Base-by-base conservation (phyloP, 2,329 filamentous ascomycete genomes). In the Ascochyta fabae region DNA sequence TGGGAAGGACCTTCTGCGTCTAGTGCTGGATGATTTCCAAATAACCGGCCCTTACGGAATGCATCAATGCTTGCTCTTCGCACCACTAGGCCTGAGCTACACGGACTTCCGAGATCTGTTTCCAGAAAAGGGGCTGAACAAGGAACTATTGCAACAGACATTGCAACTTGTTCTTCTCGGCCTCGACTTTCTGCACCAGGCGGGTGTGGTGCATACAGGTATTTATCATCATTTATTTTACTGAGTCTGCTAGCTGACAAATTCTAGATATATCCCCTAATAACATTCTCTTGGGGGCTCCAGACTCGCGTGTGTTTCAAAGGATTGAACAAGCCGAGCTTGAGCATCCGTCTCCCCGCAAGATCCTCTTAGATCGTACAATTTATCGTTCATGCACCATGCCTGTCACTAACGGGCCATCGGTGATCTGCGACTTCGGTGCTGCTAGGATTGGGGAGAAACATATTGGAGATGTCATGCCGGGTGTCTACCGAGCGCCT, bases 31-130 rank as follows among this genome's bases (percentile, higher is more conserved):
- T 34, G 47, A 42, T 13, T 42, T 49, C 47, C 16, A 49, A 22
- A 49, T 35, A 46, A 36, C 31, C 10, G 15, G 33, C 19, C 43
- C 33, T 29, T 16, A 46, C 33, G 33, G 33, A 13, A 27, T 26
- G n/a, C 47, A 49, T 40, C 47, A 49, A 49, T 49, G 47, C 47
- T 35, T 49, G 47, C 38, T 49, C 15, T 49, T 49, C 31, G 47
- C 26, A 7, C 47, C 38, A 26, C 36, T 49, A 26, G 38, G 47
- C 22, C 24, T 49, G 6, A 49, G 38, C 39, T 49, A 24, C 27
- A 42, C 36, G 26, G 19, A 49, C 12, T 36, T 49, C 31, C 38
- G 47, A 35, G 27, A 42, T 40, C 8, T 42, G 36, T 49, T 49
- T 42, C 38, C 22, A 42, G 43, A 35, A 26, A 49, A 49, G n/a